These are phyloP conservation scores for Talaromyces sp. DNA, from an alignment of 2,329 filamentous ascomycete genomes.

Conservation along the genomic window DNA sequence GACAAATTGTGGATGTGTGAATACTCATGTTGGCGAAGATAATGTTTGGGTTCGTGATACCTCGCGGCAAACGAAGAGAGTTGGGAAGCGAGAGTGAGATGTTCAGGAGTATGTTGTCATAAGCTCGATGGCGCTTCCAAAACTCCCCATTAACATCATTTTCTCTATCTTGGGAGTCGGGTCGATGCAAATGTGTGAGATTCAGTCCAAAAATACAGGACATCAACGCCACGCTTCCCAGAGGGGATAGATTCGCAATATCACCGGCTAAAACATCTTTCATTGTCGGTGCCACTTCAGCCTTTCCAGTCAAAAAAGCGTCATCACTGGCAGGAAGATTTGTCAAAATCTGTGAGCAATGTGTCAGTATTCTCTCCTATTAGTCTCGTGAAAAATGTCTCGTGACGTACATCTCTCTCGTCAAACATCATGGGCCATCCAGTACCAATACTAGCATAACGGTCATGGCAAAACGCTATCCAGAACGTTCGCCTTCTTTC, in stretches of 20 bases:
- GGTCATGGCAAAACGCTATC: constrained; percentile 86
- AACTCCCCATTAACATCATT: constrained; percentile 88
- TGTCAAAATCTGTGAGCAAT: constrained; percentile 61
- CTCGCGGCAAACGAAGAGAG: constrained; percentile 71
- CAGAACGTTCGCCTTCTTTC: constrained; percentile 90
- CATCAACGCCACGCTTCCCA: constrained; percentile 76
- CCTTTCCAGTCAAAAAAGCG: constrained; percentile 73
- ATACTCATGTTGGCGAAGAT: constrained; percentile 97
- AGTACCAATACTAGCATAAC: constrained; percentile 92
- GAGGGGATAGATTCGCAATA: constrained; percentile 69
- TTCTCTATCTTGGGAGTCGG: constrained; percentile 74
- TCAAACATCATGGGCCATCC: constrained; percentile 96
- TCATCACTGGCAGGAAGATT: constrained; percentile 81
- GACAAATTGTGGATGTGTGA: constrained; percentile 90
- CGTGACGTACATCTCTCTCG: constrained; percentile 65
- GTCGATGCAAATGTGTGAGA: constrained; percentile 83
- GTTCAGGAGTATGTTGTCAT: constrained; percentile 88
- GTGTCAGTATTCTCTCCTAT: constrained; percentile 13
- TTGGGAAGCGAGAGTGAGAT: constrained; percentile 78
- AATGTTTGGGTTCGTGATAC: constrained; percentile 73
- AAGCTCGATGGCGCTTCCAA: constrained; percentile 85
- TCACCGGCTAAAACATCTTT: constrained; percentile 52
- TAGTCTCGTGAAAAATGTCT: not conserved
- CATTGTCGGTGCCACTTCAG: constrained; percentile 67
- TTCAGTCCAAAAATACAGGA: constrained; percentile 90